phyloP scores from a whole-genome alignment of 2,329 filamentous ascomycete species.

The Xylaria sp. region DNA sequence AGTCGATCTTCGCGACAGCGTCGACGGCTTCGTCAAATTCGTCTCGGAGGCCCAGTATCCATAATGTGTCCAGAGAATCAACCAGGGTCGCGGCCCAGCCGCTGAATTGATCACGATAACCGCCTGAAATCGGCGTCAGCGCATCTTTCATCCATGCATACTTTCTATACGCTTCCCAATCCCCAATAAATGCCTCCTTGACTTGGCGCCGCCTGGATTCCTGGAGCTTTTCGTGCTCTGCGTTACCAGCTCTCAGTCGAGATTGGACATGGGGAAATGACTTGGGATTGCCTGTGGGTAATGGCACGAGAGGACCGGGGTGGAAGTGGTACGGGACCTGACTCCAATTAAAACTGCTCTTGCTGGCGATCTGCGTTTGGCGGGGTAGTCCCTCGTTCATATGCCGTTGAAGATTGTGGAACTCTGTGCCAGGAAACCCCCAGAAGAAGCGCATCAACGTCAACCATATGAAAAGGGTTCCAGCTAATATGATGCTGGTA shows the following conservation, averaged over 20 bases:
- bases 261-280: constrained; percentile 32
- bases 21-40: constrained; percentile 62
- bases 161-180: constrained; percentile 59
- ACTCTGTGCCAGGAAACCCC: constrained; percentile 19
- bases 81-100: constrained; percentile 65
- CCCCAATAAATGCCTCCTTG: constrained; percentile 50
- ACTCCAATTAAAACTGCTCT: constrained; percentile 40
- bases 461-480: constrained; percentile 31
- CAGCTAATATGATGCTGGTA: constrained; percentile 20
- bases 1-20: constrained; percentile 59
- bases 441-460: constrained; percentile 11
- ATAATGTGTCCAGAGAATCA: constrained; percentile 62
- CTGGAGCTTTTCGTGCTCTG: constrained; percentile 10
- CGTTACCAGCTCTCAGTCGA: neutral
- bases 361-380: constrained; percentile 22
- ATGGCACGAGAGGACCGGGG: constrained; percentile 18
- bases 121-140: constrained; percentile 57
- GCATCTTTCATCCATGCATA: constrained; percentile 63
- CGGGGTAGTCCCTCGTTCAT: constrained; percentile 33
- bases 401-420: constrained; percentile 26
- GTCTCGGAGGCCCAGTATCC: constrained; percentile 61
- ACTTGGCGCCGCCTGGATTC: constrained; percentile 51
- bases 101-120: constrained; percentile 58
- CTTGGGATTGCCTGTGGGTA: constrained; percentile 24
- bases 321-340: constrained; percentile 24